Base-by-base conservation (phyloP, 495 filamentous ascomycete species). In the Geoglossum glabrum region DNA sequence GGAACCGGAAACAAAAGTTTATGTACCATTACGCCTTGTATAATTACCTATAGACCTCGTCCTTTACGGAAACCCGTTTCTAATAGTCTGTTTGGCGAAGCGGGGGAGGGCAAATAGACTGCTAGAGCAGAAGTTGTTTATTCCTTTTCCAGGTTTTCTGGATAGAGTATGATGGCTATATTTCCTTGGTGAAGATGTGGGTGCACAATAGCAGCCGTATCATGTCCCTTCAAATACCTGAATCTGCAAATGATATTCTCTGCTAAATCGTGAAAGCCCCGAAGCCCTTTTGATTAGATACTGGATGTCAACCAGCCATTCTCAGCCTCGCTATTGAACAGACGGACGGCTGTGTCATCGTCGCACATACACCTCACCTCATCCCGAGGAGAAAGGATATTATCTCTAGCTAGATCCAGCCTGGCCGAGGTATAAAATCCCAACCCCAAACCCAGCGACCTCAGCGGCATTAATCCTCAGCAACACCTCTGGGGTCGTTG, bases 401-500 rank as follows among this genome's bases (percentile, higher is more conserved):
- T 67, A 50, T 72, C 65, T 9, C 68, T 61, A 52, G 70, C 67
- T 0, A 69, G 70, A 47, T 73, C 67, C 46, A 76, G 67, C 26
- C 69, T 69, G 3, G 66, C 61, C 5, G 66, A 64, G 7, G 62
- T 61, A 62, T 78, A 77, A 69, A 71, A 75, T 0, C 55, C 56
- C 17, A 66, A 60, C 55, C 72, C 67, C 23, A 65, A 63, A 59
- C 73, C 76, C 6, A 63, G 51, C 15, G 69, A 70, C 30, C 71
- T 64, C 13, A 67, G n/a, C 64, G 1, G 62, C 67, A 15, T 61
- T 68, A 60, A 74, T 73, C 15, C 64, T 67, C 23, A 58, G 62
- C 19, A 77, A 59, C 0, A 71, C 59, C 33, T 74, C 71, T 0
- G 72, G n/a, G 67, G 36, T 78, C 75, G 40, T 65, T 63, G 3